Evolutionary conservation across 1,284 basidiomycete species (phyloP), one percentile per base, ranked within the genome.

Genomic region (Tylopilus orsonianus): DNA sequence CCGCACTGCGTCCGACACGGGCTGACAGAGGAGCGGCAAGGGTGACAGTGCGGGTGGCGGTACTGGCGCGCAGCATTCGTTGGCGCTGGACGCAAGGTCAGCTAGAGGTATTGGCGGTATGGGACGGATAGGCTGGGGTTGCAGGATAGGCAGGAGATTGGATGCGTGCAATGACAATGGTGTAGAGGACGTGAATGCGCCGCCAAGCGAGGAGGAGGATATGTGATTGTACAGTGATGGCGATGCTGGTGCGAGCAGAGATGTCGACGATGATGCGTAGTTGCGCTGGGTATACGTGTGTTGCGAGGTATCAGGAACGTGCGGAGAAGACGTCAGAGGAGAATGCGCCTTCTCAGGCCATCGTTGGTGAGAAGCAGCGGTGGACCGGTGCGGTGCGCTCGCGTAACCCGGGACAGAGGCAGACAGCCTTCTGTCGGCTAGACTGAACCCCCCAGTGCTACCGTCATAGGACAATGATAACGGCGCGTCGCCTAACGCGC

Each of bases 71-170:
- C 40, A 22, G 30, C 26, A 24, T 13, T 62, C 65, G 33, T 50
- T 41, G 3, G 64, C 64, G 5, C 46, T 50, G 20, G 67, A 69
- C 5, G 78, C 67, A 46, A 80, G 66, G 42, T 71, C 67, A 10
- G 73, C 71, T 26, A 80, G 67, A 20, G 77, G 75, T 30, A 80
- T 69, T 45, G 77, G 75, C 10, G 79, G 78, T 60, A 80, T 80
- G 13, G 68, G 72, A 22, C 78, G 74, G 38, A 70, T 75, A 37
- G 78, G 78, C 50, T 78, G 79, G 16, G 78, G 78, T 56, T 81
- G 79, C 50, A 75, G 65, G 32, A 80, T 66, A 46, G 73, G 71
- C 33, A 78, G 55, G 12, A 59, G 54, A 26, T 34, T 38, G 19
- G 56, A 37, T 26, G 49, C 45, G 41, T 55, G 47, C 42, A 57